Percentiles rank a stretch among this genome's conserved stretches.
phyloP scores from a whole-genome alignment of 169 alveolate species.

The Cryptosporidium bovis region DNA sequence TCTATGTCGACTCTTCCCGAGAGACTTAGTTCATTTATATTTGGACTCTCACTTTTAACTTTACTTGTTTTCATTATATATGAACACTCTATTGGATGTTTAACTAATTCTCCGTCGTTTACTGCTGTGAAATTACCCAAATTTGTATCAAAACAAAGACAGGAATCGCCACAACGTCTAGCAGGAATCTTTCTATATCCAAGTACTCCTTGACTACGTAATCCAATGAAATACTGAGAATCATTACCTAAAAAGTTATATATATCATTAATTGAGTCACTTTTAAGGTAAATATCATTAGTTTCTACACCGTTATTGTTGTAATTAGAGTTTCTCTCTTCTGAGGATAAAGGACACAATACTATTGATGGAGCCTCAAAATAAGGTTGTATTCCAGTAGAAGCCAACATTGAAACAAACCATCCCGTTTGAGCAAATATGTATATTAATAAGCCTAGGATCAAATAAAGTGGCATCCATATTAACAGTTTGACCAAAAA shows the following conservation, averaged over 20 bases:
- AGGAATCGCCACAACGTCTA: slow-evolving; percentile 45
- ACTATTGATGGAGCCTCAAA: slow-evolving; percentile 71
- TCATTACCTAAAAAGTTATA: not conserved
- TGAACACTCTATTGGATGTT: slow-evolving; percentile 37
- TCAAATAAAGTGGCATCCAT: slow-evolving; percentile 54
- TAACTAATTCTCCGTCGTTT: not conserved
- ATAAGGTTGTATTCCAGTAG: slow-evolving; percentile 71
- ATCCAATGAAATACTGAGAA: slow-evolving; percentile 10
- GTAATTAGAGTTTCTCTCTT: not conserved
- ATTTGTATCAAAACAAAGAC: slow-evolving; percentile 63
- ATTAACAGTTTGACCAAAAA: slow-evolving; percentile 24
- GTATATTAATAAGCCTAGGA: slow-evolving; percentile 20
- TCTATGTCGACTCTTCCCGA: slow-evolving; percentile 63
- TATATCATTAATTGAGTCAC: no score
- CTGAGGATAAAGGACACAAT: slow-evolving; percentile 32
- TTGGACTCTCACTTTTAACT: not conserved
- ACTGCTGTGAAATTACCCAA: slow-evolving; percentile 8
- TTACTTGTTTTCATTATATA: slow-evolving; percentile 44
- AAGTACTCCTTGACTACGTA: slow-evolving; percentile 49
- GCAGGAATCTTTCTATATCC: slow-evolving; percentile 49
- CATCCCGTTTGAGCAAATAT: slow-evolving; percentile 73
- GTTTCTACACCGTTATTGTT: not conserved
- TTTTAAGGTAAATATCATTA: not conserved
- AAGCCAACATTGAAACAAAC: slow-evolving; percentile 70
- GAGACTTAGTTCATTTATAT: slow-evolving; percentile 10